These are phyloP conservation scores for Lotmaria passim DNA, from an alignment of 208 protist species.

Conservation along the genomic window DNA sequence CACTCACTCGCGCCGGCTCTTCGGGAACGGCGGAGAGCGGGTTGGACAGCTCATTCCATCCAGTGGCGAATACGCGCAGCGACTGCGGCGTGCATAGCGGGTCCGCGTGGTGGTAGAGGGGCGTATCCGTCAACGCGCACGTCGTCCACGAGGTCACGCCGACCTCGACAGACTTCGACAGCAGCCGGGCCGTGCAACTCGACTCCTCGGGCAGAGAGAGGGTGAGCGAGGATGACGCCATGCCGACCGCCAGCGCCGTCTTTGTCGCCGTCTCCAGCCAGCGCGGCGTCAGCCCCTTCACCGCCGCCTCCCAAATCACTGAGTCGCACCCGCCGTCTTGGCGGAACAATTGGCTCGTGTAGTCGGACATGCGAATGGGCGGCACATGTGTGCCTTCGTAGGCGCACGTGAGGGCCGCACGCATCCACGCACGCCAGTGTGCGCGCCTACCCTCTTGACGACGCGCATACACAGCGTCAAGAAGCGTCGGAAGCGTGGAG, in stretches of 20 bases:
- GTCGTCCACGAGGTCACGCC: conserved; percentile 49
- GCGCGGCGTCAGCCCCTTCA: conserved; percentile 56
- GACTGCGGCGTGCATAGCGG: conserved; percentile 33
- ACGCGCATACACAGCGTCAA: conserved; percentile 24
- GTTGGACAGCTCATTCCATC: conserved; percentile 44
- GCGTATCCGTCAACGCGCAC: conserved; percentile 25
- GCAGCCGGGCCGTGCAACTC: conserved; percentile 28
- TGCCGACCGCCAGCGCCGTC: conserved; percentile 69
- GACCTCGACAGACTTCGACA: conserved; percentile 57
- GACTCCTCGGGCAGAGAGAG: conserved; percentile 53
- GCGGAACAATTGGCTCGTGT: conserved; percentile 55
- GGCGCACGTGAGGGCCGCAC: conserved; percentile 74
- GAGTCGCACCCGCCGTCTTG: conserved; percentile 42
- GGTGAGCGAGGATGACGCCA: conserved; percentile 40
- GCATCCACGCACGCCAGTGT: conserved; percentile 80
- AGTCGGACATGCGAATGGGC: conserved; percentile 69
- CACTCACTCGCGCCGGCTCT: neutral
- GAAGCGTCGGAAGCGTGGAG: conserved; percentile 31
- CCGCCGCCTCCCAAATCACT: conserved; percentile 73
- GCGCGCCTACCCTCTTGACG: neutral
- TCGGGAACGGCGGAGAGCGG: neutral
- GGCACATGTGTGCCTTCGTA: conserved; percentile 82
- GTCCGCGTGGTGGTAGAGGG: conserved; percentile 43
- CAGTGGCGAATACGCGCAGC: conserved; percentile 38
- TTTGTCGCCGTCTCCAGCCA: conserved; percentile 85